These are phyloP conservation scores for Auricularia cornea DNA, from an alignment of 768 basidiomycete species.

Conservation along the genomic window DNA sequence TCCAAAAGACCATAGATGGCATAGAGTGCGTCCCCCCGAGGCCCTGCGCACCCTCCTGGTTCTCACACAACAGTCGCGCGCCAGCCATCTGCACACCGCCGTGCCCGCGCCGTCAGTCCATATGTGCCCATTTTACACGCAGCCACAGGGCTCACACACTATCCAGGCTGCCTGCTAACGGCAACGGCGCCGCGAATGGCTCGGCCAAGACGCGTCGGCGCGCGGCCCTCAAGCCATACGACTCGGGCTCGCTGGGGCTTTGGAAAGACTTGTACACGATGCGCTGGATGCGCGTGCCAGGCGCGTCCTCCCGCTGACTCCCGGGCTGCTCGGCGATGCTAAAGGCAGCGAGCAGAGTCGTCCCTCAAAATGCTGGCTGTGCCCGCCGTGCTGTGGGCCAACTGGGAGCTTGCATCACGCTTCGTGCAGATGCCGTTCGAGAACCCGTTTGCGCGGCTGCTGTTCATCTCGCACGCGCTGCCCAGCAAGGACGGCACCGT, in stretches of 20 bases:
- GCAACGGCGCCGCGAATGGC: neutral
- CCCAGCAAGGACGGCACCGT: slow-evolving; percentile 13
- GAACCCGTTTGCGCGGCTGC: slow-evolving; percentile 68
- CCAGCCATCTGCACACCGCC: neutral
- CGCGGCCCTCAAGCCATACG: neutral
- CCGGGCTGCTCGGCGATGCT: too few species aligned
- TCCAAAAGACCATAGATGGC: neutral
- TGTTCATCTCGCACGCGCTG: slow-evolving; percentile 64
- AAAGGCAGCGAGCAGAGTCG: slow-evolving; percentile 38
- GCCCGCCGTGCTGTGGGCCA: slow-evolving; percentile 51
- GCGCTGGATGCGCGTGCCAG: slow-evolving; percentile 69
- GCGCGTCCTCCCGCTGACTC: slow-evolving; percentile 36
- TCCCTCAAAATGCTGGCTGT: slow-evolving; percentile 60
- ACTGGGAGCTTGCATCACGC: slow-evolving; percentile 51
- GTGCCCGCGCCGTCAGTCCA: neutral
- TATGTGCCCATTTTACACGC: neutral
- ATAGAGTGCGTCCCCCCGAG: slow-evolving; percentile 1
- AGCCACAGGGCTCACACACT: neutral
- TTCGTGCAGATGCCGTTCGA: slow-evolving; percentile 33
- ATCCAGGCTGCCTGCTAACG: neutral
- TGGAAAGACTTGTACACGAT: slow-evolving; percentile 44
- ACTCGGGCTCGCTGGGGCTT: slow-evolving; percentile 26
- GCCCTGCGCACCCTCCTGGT: neutral
- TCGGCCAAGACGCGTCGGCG: neutral
- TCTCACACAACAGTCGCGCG: neutral